Evolutionary conservation across 257 asterid genomes (phyloP).

Genomic region (Solanum pennellii): DNA sequence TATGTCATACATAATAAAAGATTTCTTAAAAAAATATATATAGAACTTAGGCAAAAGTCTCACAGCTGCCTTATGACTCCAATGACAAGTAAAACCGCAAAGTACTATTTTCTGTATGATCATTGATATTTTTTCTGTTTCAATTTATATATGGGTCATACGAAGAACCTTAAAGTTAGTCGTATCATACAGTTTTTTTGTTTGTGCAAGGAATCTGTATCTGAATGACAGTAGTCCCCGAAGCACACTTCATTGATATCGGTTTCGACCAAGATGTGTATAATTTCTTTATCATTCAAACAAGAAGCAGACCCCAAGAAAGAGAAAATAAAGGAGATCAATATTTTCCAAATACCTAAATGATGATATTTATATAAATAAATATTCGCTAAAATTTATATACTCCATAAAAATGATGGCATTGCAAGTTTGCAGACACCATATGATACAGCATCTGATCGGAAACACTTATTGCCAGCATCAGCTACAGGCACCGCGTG

Average conservation of each 20-base stretch:
- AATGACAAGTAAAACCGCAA: neutral
- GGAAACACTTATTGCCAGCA: neutral
- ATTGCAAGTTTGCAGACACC: neutral
- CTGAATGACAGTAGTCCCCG: neutral
- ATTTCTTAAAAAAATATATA: too few relatives aligned
- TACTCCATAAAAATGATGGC: neutral
- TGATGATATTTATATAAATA: neutral
- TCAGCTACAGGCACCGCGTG: conserved; percentile 16
- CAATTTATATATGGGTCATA: neutral
- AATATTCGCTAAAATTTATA: neutral
- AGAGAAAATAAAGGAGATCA: neutral
- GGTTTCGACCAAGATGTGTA: neutral
- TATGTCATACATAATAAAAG: neutral
- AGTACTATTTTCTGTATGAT: neutral
- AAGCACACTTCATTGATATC: neutral
- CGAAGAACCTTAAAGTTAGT: neutral
- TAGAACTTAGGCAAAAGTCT: neutral
- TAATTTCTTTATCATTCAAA: neutral
- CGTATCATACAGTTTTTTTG: neutral
- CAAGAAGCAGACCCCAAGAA: neutral
- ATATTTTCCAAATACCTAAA: neutral
- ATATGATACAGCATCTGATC: neutral
- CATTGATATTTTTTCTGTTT: neutral
- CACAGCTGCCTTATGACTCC: neutral
- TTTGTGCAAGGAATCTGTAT: neutral